Conservation (phyloP, 2,329 filamentous ascomycete species). For the Calycina marina region DNA sequence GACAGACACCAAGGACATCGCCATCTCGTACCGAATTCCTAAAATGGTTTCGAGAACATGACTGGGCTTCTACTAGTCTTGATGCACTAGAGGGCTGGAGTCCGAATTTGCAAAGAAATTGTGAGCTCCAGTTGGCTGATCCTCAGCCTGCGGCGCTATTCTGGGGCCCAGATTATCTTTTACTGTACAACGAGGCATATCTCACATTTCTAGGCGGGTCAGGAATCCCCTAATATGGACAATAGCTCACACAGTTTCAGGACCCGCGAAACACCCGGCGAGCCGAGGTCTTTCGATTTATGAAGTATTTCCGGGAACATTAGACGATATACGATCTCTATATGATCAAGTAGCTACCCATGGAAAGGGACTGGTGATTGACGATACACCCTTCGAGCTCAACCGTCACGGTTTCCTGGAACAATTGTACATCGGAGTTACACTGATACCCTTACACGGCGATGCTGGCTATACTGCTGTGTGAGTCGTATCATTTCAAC, state of each 20-base stretch:
- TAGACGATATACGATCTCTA: not conserved
- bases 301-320: not conserved
- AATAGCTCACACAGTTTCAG: not conserved
- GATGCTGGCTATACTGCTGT: not conserved
- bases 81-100: not conserved
- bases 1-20: not conserved
- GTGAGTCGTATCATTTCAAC: too few relatives aligned
- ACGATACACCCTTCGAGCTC: not conserved
- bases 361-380: not conserved
- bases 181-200: not conserved
- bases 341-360: not conserved
- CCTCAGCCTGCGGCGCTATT: not conserved
- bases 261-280: not conserved
- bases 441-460: not conserved
- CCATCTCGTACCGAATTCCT: not conserved
- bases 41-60: not conserved
- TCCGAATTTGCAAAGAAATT: not conserved
- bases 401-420: not conserved
- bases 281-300: not conserved
- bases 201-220: not conserved
- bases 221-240: not conserved
- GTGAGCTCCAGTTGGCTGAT: not conserved
- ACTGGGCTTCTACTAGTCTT: not conserved
- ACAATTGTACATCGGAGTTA: not conserved
- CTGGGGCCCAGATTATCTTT: not conserved